These are phyloP conservation scores for Trichomonas vaginalis DNA, from an alignment of 208 protist genomes.

Conservation along the genomic window DNA sequence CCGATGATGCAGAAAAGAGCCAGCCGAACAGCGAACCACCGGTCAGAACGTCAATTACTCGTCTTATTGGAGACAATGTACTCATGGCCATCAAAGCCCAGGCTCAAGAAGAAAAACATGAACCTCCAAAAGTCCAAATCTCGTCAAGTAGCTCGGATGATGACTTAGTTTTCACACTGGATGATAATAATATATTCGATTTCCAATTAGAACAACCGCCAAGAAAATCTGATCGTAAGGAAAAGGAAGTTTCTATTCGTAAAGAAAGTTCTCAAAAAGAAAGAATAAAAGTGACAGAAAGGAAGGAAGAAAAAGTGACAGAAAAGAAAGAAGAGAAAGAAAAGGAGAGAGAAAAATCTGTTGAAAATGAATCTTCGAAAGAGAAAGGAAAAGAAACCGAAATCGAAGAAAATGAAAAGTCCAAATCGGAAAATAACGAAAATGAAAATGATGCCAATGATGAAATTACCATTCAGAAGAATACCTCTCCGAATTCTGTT, in stretches of 20 bases:
- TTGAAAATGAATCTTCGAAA: not conserved
- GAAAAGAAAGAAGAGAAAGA: too few species aligned
- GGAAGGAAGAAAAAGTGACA: too few species aligned
- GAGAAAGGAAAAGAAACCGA: not conserved
- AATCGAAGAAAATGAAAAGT: not conserved
- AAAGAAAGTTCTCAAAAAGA: too few species aligned
- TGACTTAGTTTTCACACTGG: not conserved
- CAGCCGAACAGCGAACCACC: not conserved
- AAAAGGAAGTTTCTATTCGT: too few species aligned
- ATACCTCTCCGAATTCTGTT: not conserved
- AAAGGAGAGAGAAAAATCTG: not conserved
- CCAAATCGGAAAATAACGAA: not conserved
- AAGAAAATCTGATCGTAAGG: not conserved
- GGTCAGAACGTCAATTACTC: not conserved
- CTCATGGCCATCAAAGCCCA: not conserved
- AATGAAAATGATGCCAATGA: not conserved
- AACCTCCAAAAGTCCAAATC: not conserved
- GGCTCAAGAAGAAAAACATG: not conserved
- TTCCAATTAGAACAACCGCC: not conserved
- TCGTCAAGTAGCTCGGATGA: not conserved
- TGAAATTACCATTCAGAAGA: not conserved
- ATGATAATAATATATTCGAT: not conserved
- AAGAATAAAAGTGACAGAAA: too few species aligned
- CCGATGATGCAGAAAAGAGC: not conserved
- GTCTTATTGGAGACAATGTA: not conserved